Conservation (phyloP, 805 yeast species). For the Komagataella ulmi region DNA sequence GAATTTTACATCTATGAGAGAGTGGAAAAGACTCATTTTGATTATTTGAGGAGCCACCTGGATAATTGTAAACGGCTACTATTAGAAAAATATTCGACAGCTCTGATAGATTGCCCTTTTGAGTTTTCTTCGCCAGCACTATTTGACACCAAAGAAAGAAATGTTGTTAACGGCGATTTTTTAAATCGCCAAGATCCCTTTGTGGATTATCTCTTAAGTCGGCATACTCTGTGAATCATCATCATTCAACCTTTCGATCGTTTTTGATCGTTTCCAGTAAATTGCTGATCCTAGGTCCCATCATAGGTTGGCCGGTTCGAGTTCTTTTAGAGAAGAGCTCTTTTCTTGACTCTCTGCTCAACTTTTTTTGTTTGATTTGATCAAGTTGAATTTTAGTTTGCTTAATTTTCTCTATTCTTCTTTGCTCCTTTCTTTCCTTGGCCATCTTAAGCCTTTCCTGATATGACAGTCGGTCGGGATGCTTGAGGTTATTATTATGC, state of each 20-base stretch:
- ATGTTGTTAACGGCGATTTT: background rate
- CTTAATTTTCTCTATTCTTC: constrained; percentile 25
- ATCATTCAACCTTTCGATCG: constrained; percentile 15
- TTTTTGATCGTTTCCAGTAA: constrained; percentile 63
- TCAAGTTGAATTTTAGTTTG: constrained; percentile 18
- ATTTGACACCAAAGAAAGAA: constrained; percentile 11
- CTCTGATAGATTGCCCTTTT: background rate
- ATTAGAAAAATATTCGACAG: background rate
- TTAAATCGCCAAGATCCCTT: background rate
- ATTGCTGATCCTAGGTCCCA: constrained; percentile 80
- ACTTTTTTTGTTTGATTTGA: constrained; percentile 23
- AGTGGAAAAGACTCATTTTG: background rate
- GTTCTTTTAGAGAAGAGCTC: constrained; percentile 38
- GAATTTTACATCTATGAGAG: background rate
- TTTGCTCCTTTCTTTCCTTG: constrained; percentile 31
- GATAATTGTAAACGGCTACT: background rate
- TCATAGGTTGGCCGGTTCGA: constrained; percentile 70
- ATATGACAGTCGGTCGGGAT: constrained; percentile 15
- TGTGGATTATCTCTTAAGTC: background rate
- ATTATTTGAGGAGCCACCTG: background rate
- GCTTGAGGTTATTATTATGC: constrained; percentile 21
- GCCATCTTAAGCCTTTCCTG: constrained; percentile 31
- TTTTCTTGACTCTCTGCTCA: constrained; percentile 29
- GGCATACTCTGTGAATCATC: background rate
- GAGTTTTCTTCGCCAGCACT: constrained; percentile 5